A percentile compares a stretch with the other conserved stretches of the same genome.
phyloP scores from a whole-genome alignment of 2,329 filamentous ascomycete species.

The Lecanoromycetidae sp. region DNA sequence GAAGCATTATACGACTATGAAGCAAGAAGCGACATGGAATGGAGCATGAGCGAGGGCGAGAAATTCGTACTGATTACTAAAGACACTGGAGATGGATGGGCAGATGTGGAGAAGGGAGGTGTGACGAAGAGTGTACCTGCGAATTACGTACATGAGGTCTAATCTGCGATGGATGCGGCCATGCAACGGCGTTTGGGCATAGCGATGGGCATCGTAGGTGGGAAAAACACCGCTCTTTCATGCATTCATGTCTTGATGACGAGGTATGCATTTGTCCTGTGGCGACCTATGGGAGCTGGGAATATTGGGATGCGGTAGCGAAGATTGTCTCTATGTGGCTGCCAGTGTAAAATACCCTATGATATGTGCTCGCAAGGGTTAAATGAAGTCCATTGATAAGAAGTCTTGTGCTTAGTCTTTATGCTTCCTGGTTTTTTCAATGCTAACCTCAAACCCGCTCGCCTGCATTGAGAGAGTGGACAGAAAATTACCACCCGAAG shows the following conservation, averaged over 20 bases:
- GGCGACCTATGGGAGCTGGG: no score
- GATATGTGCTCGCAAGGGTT: no score
- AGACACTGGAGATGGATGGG: slow-evolving; percentile 90
- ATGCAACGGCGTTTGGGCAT: not conserved
- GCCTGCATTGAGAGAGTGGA: no score
- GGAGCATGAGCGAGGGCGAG: slow-evolving; percentile 83
- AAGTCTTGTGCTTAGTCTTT: no score
- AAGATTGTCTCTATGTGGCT: no score
- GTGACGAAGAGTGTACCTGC: slow-evolving; percentile 80
- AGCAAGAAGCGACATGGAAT: slow-evolving; percentile 73
- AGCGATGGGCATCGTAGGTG: not conserved
- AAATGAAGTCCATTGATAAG: no score
- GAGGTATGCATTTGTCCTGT: no score
- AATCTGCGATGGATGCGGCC: not conserved
- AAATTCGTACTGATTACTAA: slow-evolving; percentile 78
- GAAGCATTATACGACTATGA: slow-evolving; percentile 88
- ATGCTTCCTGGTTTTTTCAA: no score
- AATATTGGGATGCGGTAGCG: no score
- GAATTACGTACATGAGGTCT: slow-evolving; percentile 48
- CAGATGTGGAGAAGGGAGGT: slow-evolving; percentile 86
- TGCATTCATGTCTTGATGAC: not conserved
- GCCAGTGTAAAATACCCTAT: no score
- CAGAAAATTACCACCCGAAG: no score
- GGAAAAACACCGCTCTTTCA: not conserved
- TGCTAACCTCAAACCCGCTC: no score